Conservation (phyloP, 2,329 filamentous ascomycete genomes). For the Chalaropsis ovoidea region DNA sequence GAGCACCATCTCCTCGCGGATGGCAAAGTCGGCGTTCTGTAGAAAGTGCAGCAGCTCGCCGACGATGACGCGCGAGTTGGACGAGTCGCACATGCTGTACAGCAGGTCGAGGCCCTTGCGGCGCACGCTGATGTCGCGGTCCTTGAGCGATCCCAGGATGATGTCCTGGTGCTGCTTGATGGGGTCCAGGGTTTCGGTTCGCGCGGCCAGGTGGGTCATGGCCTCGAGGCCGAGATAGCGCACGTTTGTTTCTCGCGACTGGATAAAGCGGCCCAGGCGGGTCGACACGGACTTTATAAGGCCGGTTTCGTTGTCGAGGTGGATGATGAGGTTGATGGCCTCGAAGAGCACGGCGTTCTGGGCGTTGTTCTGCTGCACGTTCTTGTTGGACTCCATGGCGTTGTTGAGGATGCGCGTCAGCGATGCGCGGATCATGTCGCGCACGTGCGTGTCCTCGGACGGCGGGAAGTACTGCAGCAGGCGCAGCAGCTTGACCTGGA, state of each 20-base stretch:
- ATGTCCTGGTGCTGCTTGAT: slow-evolving; percentile 98
- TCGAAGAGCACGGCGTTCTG: slow-evolving; percentile 97
- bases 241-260: slow-evolving; percentile 93
- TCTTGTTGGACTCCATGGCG: slow-evolving; percentile 89
- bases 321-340: slow-evolving; percentile 96
- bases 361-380: slow-evolving; percentile 98
- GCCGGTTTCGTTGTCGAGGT: slow-evolving; percentile 86
- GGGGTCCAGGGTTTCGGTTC: slow-evolving; percentile 85
- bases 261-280: slow-evolving; percentile 86
- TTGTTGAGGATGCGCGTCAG: slow-evolving; percentile 83
- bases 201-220: slow-evolving; percentile 93
- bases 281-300: slow-evolving; percentile 94
- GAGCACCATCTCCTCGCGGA: slow-evolving; percentile 96
- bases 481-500: slow-evolving; percentile 87
- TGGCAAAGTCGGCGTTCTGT: slow-evolving; percentile 93
- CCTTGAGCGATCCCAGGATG: slow-evolving; percentile 85
- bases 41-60: slow-evolving; percentile 88
- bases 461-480: slow-evolving; percentile 93
- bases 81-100: slow-evolving; percentile 98
- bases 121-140: slow-evolving; percentile 92
- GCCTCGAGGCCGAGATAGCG: slow-evolving; percentile 91
- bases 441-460: slow-evolving; percentile 90
- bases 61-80: slow-evolving; percentile 89
- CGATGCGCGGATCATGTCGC: slow-evolving; percentile 83
- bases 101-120: slow-evolving; percentile 90